Base-by-base conservation (phyloP, 176 grass and related monocot genomes). In the Musa troglodytarum region DNA sequence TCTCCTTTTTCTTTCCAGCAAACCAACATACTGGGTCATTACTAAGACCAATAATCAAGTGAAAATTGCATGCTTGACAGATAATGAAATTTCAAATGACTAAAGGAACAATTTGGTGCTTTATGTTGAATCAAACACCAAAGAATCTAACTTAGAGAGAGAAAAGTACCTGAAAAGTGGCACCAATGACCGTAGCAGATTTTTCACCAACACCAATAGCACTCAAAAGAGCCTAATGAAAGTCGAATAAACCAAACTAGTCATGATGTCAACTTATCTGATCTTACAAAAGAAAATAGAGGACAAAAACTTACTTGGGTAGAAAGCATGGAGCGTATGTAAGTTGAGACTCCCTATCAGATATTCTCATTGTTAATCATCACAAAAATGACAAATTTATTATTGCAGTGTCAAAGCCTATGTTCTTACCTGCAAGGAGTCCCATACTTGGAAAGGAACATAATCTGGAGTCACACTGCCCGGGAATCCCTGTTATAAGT, bases 141-240 rank as follows among this genome's bases (percentile, higher is more conserved):
- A 43, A 6, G 34, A 43, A 43, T 43, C 50, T 17, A 65, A 66
- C 20, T 8, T 2, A 49, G 21, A 28, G n/a, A 17, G 19, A 64
- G 9, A 50, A 59, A 21, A 70, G 20, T 70, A 98, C 95, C 88
- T 98, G 95, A 81, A 98, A 98, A 59, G 94, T 93, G 77, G 95
- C 90, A 87, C 95, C 95, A 55, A 98, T 98, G 53, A 98, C 88
- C 11, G 95, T 98, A 24, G 90, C 95, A 67, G 90, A 88, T 76
- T 92, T 88, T 78, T 93, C 90, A 1, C 88, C 95, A 20, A 93
- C 95, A 52, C 95, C 95, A 63, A 93, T 98, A 19, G 95, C 95
- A 50, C 95, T 87, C 83, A 98, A 78, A 68, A 93, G 84, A 85
- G 88, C 90, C 95, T 98, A 80, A 14, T 63, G 49, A 15, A 68